Percentiles rank a stretch among this genome's conserved stretches.
These are phyloP conservation scores for Hypoxylon sp. DNA, from an alignment of 2,329 filamentous ascomycete genomes.

Conservation along the genomic window DNA sequence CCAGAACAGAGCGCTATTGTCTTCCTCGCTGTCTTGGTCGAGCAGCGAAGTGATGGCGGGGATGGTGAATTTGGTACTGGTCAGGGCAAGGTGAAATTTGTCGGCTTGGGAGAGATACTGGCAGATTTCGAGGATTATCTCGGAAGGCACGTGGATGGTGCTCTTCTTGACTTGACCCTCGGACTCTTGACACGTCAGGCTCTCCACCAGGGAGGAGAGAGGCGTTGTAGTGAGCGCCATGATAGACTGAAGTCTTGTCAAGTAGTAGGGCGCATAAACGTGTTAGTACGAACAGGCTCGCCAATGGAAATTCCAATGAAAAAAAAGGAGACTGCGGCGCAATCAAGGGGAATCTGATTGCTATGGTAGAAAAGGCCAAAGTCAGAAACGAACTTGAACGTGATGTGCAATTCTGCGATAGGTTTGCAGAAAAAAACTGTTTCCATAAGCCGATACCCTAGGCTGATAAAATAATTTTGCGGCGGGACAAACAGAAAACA, in stretches of 20 bases:
- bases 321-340: neutral
- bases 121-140: slow-evolving; percentile 7
- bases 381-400: neutral
- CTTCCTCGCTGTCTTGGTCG: slow-evolving; percentile 13
- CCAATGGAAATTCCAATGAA: neutral
- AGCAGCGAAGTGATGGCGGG: neutral
- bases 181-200: neutral
- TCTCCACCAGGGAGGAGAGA: neutral
- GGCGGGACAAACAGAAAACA: neutral
- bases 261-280: neutral
- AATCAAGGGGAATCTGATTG: neutral
- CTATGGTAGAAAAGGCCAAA: neutral
- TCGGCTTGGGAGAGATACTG: slow-evolving; percentile 14
- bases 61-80: neutral
- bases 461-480: no score
- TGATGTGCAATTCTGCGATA: neutral
- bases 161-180: neutral
- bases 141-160: slow-evolving; percentile 3
- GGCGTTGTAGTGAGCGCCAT: neutral
- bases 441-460: neutral
- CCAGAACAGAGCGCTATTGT: slow-evolving; percentile 28
- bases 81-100: slow-evolving; percentile 13
- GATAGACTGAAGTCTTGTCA: neutral
- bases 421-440: neutral
- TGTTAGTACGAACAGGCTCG: neutral